These are phyloP conservation scores for Alternaria triticimaculans DNA, from an alignment of 2,329 filamentous ascomycete genomes.

Conservation along the genomic window DNA sequence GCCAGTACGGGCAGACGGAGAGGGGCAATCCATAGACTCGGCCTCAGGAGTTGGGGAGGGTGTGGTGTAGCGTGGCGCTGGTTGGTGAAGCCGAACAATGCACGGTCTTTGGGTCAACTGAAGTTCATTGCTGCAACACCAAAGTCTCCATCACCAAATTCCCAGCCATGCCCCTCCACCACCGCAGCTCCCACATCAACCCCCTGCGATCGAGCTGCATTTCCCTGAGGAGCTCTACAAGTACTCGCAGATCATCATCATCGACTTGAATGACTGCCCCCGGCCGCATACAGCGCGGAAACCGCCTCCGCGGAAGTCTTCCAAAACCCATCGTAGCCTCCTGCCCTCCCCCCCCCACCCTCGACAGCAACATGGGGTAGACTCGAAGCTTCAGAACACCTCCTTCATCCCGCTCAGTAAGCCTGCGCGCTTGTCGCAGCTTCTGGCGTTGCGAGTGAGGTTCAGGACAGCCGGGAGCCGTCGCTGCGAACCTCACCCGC, in stretches of 20 bases:
- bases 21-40: slow-evolving; percentile 6
- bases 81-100: slow-evolving; percentile 2
- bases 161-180: slow-evolving; percentile 4
- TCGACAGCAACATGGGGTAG: not conserved
- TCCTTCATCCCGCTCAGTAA: not conserved
- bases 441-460: not conserved
- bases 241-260: not conserved
- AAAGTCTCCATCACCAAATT: slow-evolving; percentile 7
- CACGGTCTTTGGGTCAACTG: slow-evolving; percentile 3
- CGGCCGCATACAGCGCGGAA: not conserved
- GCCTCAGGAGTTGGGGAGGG: not conserved
- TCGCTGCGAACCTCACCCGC: not conserved
- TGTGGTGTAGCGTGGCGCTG: not conserved
- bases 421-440: not conserved
- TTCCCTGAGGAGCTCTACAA: not conserved
- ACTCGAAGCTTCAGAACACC: not conserved
- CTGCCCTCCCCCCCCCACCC: not conserved
- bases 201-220: not conserved
- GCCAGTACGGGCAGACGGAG: slow-evolving; percentile 3
- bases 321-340: not conserved
- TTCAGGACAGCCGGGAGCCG: not conserved
- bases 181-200: not conserved
- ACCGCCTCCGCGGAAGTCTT: not conserved
- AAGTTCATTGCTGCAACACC: slow-evolving; percentile 12
- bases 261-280: not conserved